Evolutionary conservation across 352 stramenopile species (phyloP).

Genomic region (Phytophthora sansomeana): DNA sequence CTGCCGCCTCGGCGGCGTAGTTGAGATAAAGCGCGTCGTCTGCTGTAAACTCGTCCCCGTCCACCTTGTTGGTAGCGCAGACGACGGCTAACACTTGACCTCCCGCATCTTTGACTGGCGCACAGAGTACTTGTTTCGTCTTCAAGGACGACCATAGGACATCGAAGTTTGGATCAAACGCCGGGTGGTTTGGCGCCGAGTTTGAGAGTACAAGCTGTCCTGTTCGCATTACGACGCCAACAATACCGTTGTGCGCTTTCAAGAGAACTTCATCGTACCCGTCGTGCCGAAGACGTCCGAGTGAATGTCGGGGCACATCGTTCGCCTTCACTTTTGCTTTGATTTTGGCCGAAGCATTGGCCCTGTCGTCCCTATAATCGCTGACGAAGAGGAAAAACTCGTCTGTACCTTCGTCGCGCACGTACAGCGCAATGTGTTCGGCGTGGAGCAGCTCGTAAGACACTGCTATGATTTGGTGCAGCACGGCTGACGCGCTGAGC

Average conservation of each 20-base stretch:
- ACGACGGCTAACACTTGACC: conserved; percentile 67
- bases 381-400: conserved; percentile 66
- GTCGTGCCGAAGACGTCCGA: conserved; percentile 28
- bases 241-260: conserved; percentile 76
- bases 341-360: conserved; percentile 5
- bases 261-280: conserved; percentile 62
- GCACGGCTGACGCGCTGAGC: conserved; percentile 56
- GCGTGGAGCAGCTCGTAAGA: conserved; percentile 69
- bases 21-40: conserved; percentile 81
- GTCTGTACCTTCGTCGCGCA: conserved; percentile 70
- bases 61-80: conserved; percentile 76
- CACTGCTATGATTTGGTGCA: conserved; percentile 74
- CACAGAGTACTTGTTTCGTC: conserved; percentile 66
- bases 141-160: conserved; percentile 55
- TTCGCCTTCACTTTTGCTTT: conserved; percentile 13
- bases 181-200: conserved; percentile 54
- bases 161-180: conserved; percentile 72
- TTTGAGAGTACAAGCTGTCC: conserved; percentile 74
- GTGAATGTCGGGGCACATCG: conserved; percentile 10
- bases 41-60: conserved; percentile 67
- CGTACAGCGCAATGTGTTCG: conserved; percentile 73
- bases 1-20: conserved; percentile 73
- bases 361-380: conserved; percentile 13
- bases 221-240: conserved; percentile 68
- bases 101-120: conserved; percentile 63